Conservation (phyloP, 495 filamentous ascomycete species). For the Penicillium pancosmium region DNA sequence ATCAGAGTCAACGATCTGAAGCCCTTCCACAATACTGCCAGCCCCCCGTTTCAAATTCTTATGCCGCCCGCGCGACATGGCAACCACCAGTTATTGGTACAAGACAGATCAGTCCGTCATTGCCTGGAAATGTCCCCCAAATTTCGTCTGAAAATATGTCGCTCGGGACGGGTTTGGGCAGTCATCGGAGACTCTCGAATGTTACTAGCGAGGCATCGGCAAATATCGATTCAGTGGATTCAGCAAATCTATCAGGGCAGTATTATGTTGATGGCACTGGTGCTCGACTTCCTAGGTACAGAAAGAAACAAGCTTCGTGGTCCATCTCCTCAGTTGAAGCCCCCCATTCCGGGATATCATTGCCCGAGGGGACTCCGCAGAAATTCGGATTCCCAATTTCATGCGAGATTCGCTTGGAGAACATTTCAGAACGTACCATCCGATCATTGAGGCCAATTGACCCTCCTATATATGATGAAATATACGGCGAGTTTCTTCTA, state of each 20-base stretch:
- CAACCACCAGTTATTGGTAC: slow-evolving; percentile 33
- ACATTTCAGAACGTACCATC: slow-evolving; percentile 13
- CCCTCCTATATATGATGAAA: slow-evolving; percentile 34
- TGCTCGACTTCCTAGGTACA: slow-evolving; percentile 35
- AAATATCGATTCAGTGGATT: slow-evolving; percentile 22
- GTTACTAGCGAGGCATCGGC: slow-evolving; percentile 25
- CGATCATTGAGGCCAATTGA: slow-evolving; percentile 28
- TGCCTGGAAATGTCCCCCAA: slow-evolving; percentile 25
- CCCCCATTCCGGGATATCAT: slow-evolving; percentile 13
- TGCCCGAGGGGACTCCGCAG: slow-evolving; percentile 11
- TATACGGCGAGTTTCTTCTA: slow-evolving; percentile 36
- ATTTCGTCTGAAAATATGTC: slow-evolving; percentile 28
- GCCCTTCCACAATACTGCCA: slow-evolving; percentile 24
- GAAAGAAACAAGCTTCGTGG: slow-evolving; percentile 30
- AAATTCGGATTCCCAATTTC: slow-evolving; percentile 31
- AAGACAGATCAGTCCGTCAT: slow-evolving; percentile 19
- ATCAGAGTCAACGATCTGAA: slow-evolving; percentile 14
- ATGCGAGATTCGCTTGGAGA: slow-evolving; percentile 19
- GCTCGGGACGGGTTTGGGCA: slow-evolving; percentile 21
- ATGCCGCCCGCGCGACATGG: slow-evolving; percentile 29
- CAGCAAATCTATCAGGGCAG: slow-evolving; percentile 32
- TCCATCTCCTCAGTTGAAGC: slow-evolving; percentile 19
- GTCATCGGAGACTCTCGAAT: slow-evolving; percentile 21
- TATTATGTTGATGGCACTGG: slow-evolving; percentile 43
- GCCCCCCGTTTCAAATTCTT: slow-evolving; percentile 15